Base-by-base conservation (phyloP, 106 monocot genomes). In the Gastrodia elata region DNA sequence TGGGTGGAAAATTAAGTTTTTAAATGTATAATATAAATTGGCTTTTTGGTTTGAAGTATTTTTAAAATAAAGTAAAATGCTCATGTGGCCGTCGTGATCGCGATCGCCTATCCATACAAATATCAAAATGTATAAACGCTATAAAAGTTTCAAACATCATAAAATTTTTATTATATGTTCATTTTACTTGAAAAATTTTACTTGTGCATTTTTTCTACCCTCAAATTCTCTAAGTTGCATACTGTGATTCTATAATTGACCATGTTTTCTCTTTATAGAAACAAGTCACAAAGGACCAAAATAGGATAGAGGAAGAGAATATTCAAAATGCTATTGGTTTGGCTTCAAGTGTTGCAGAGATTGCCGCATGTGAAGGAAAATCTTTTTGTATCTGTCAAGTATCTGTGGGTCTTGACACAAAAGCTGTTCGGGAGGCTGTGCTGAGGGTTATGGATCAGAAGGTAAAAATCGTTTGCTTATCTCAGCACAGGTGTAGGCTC, bases 351-450 rank as follows among this genome's bases (percentile, higher is more conserved):
- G 70, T 79, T 39, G 92, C 97, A 24, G 86, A 93, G 35, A 72
- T 75, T 72, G 90, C 97, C 77, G 77, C 77, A 74, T 86, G 86
- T 49, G 88, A 93, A 75, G 86, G 86, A 46, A 93, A 93, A 76
- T 20, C 84, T 37, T 97, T 93, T 68, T 97, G 97, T 38, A 67
- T 97, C 10, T 58, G 61, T 67, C 84, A 75, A 10, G 84, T 91
- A 1, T 84, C 90, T 77, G 93, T 97, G 34, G 93, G 97, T 33
- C 73, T 93, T 71, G 97, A 97, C 65, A 86, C 90, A 1, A 81
- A 79, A 80, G 97, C 97, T 64, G 79, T 90, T 46, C 80, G 93
- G 25, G 93, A 97, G 83, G 97, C 97, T 41, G 97, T 97, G 49
- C 68, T 86, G 34, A 86, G 81, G 71, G 88, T 93, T 69, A 81